Evolutionary conservation across 202 grass and related monocot genomes (phyloP), one percentile per base, ranked within the genome.

Genomic region (Setaria viridis): DNA sequence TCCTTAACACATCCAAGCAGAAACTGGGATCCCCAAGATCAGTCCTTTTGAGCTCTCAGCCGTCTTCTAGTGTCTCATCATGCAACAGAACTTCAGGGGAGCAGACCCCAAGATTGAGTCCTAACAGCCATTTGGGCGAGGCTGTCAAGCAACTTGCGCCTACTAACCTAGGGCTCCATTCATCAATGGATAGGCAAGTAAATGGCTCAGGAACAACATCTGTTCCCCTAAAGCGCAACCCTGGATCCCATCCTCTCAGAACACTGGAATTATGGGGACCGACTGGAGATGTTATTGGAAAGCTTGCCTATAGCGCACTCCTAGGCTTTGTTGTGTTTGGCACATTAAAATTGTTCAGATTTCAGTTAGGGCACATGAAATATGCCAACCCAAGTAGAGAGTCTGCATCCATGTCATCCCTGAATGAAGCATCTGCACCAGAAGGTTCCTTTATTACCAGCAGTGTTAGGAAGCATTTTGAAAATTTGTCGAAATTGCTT

Each of bases 81-180:
- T 88, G 70, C 77, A 87, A 80, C 77, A 86, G 69, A 90, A 85
- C 62, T 59, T 62, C 79, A 67, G 81, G 78, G 15, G 76, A 89
- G 58, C 84, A 92, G 63, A 70, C 80, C 62, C 81, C 84, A 90
- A 81, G 87, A 89, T 76, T 93, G 79, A 89, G 76, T 82, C 91
- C 90, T 70, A 88, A 74, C 69, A 94, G 91, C 59, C 85, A 94
- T 90, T 86, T 96, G 69, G 93, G 92, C 17, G 97, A 94, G 87
- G 94, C 92, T 85, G 93, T 96, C 65, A 96, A 93, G 80, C 97
- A 99, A 89, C 97, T 99, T 74, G 79, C 94, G 71, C 92, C 97
- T 7, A 77, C 77, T 70, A 93, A 83, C 48, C 74, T 99, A 67
- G 93, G 86, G 46, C 82, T 77, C 48, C 89, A 90, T 82, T 87